phyloP scores from a whole-genome alignment of 139 green algal genomes.

The Volvox reticuliferus region DNA sequence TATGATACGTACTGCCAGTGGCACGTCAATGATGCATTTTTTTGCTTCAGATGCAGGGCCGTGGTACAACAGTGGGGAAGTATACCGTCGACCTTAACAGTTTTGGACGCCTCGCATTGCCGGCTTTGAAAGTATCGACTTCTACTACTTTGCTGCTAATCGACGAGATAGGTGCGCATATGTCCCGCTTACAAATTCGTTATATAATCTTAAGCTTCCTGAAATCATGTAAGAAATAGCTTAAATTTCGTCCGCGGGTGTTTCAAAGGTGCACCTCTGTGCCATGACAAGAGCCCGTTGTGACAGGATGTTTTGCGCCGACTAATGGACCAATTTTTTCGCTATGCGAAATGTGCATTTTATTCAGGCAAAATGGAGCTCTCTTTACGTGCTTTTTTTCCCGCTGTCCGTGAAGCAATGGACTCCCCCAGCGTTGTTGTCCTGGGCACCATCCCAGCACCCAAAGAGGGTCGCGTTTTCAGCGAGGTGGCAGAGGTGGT shows the following conservation, averaged over 20 bases:
- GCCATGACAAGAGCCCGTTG: no score
- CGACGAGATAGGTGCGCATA: conserved; percentile 59
- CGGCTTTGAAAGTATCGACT: background rate
- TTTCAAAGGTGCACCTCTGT: no score
- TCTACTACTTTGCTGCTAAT: conserved; percentile 44
- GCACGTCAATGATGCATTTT: no score
- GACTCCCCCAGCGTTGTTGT: conserved; percentile 39
- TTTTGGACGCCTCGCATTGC: conserved; percentile 59
- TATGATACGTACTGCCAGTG: no score
- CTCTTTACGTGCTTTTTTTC: conserved; percentile 44
- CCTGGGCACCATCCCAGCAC: conserved; percentile 50
- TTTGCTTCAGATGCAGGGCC: background rate
- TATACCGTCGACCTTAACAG: conserved; percentile 55
- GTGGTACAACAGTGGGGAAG: conserved; percentile 48
- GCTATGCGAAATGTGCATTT: background rate
- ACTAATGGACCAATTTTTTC: no score
- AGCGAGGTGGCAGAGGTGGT: conserved; percentile 53
- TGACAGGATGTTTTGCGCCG: no score
- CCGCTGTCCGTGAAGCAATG: conserved; percentile 42
- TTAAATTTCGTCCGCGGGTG: no score
- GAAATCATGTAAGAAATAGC: no score
- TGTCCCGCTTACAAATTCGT: no score
- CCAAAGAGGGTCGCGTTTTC: background rate
- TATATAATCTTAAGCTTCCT: no score
- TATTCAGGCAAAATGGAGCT: conserved; percentile 66